Evolutionary conservation across 257 asterid genomes (phyloP).

Genomic region (Solanum piurae): DNA sequence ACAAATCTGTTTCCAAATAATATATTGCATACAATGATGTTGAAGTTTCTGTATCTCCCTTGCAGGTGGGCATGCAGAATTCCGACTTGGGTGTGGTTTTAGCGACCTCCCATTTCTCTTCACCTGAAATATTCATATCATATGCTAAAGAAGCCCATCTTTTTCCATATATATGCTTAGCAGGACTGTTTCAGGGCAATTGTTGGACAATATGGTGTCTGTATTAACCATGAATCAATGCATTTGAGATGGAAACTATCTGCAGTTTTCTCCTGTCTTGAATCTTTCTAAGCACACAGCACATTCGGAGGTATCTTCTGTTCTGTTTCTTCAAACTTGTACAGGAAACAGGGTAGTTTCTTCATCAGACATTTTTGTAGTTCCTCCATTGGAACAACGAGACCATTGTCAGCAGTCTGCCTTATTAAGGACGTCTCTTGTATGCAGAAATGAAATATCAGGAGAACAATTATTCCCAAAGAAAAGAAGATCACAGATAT

Average conservation of each 20-base stretch:
- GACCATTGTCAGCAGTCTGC: not conserved
- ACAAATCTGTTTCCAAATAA: too few species aligned
- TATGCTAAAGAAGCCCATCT: not conserved
- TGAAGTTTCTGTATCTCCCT: not conserved
- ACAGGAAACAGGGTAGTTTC: not conserved
- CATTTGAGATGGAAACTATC: not conserved
- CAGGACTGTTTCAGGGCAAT: not conserved
- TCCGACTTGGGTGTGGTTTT: constrained; percentile 85
- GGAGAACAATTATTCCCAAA: not conserved
- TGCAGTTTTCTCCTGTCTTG: not conserved
- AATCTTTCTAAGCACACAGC: not conserved
- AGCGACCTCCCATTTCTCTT: constrained; percentile 72
- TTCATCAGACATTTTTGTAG: not conserved
- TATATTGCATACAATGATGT: not conserved
- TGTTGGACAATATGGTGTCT: not conserved
- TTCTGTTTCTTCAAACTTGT: not conserved
- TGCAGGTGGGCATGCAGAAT: constrained; percentile 96
- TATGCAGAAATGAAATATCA: not conserved
- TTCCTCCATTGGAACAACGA: too few species aligned
- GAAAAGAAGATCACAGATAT: not conserved
- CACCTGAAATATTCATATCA: constrained; percentile 14
- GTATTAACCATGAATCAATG: not conserved
- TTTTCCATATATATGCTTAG: not conserved
- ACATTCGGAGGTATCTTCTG: not conserved
- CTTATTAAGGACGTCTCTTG: not conserved